Evolutionary conservation across 2,329 filamentous ascomycete species (phyloP).

Genomic region (Lomentospora prolificans): DNA sequence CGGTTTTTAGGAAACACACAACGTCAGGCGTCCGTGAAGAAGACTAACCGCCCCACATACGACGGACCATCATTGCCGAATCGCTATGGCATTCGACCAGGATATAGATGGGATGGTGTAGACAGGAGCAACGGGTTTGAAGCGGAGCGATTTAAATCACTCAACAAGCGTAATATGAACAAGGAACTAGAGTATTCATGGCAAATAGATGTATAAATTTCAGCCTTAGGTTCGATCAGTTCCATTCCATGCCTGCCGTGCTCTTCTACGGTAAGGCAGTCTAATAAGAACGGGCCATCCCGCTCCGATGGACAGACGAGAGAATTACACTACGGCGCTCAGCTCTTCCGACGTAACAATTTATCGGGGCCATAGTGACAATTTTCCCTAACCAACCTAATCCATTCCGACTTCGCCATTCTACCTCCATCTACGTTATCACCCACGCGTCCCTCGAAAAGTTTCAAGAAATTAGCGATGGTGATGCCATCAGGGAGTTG

Average conservation of each 20-base stretch:
- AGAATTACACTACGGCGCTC: no score
- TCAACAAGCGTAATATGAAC: constrained; percentile 67
- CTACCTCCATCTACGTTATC: constrained; percentile 32
- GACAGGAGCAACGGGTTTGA: constrained; percentile 92
- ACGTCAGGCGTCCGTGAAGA: constrained; percentile 21
- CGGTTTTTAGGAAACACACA: constrained; percentile 57
- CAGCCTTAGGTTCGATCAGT: constrained; percentile 11
- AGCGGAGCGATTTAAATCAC: constrained; percentile 79
- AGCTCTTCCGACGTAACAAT: constrained; percentile 33
- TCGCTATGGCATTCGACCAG: constrained; percentile 84
- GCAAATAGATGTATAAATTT: constrained; percentile 79
- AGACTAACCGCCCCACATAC: constrained; percentile 56
- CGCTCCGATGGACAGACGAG: no score
- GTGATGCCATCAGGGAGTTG: constrained; percentile 39
- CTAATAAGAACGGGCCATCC: no score
- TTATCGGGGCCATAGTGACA: constrained; percentile 46
- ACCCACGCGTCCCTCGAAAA: constrained; percentile 43
- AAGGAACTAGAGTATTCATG: constrained; percentile 81
- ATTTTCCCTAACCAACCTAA: constrained; percentile 47
- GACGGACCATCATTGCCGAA: constrained; percentile 76
- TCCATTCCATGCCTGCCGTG: constrained; percentile 14
- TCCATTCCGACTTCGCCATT: constrained; percentile 46
- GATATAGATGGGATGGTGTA: constrained; percentile 94
- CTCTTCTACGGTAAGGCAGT: no score
- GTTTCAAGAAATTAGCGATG: constrained; percentile 42